A percentile compares a stretch with the other conserved stretches of the same genome.
These are phyloP conservation scores for Phyllosticta citribraziliensis DNA, from an alignment of 2,329 filamentous ascomycete species.

Conservation along the genomic window DNA sequence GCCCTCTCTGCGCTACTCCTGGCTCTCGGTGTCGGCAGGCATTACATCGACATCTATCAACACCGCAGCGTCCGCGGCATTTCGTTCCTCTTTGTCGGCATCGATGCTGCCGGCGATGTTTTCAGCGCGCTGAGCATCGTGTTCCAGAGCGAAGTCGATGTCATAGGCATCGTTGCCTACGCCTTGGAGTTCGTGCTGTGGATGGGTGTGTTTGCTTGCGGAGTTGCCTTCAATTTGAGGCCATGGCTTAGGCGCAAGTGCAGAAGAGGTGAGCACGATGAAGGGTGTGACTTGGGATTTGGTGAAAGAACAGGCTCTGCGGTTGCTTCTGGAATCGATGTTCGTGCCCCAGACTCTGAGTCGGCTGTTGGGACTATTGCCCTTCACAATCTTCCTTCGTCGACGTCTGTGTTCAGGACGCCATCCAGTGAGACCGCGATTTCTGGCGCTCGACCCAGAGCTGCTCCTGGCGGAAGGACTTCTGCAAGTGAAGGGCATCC, in stretches of 20 bases:
- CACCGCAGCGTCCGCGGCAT: constrained; percentile 60
- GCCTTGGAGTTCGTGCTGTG: constrained; percentile 56
- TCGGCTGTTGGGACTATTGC: constrained; percentile 18
- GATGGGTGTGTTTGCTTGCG: constrained; percentile 57
- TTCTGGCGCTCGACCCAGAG: constrained; percentile 5
- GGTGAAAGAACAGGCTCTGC: background rate
- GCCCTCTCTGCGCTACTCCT: constrained; percentile 53
- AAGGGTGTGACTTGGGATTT: background rate
- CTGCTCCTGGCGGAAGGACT: background rate
- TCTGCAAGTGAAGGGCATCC: background rate
- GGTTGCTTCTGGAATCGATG: background rate
- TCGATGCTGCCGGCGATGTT: constrained; percentile 60
- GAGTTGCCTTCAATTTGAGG: constrained; percentile 53
- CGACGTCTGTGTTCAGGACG: constrained; percentile 55
- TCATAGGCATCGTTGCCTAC: constrained; percentile 58
- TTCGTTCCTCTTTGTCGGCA: constrained; percentile 61
- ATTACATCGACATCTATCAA: constrained; percentile 60
- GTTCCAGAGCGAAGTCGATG: constrained; percentile 49
- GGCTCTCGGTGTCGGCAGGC: constrained; percentile 54
- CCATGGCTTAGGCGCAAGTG: constrained; percentile 44
- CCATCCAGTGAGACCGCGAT: constrained; percentile 33
- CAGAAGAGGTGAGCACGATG: constrained; percentile 12
- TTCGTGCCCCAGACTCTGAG: background rate
- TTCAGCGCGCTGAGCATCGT: constrained; percentile 56
- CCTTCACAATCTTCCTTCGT: constrained; percentile 46